These are phyloP conservation scores for Monosporascus cannonballus DNA, from an alignment of 2,329 filamentous ascomycete species.

Conservation along the genomic window DNA sequence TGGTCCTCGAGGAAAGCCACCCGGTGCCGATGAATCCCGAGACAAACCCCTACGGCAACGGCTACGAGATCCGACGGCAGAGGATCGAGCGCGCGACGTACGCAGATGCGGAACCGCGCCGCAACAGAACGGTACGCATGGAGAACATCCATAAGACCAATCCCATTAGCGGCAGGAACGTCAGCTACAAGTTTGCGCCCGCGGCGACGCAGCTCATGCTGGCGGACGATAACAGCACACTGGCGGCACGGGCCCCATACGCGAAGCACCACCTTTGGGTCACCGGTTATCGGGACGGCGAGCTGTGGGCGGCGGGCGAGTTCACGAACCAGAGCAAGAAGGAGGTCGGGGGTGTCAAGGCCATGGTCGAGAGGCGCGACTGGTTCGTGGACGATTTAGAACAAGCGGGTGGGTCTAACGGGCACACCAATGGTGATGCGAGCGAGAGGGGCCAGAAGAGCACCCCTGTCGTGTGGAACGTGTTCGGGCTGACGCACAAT, in stretches of 20 bases:
- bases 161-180: constrained; percentile 38
- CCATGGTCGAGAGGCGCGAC: constrained; percentile 41
- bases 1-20: constrained; percentile 27
- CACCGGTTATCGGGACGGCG: constrained; percentile 42
- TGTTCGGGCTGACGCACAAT: constrained; percentile 43
- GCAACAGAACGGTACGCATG: constrained; percentile 45
- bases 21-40: constrained; percentile 34
- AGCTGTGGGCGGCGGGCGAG: constrained; percentile 45
- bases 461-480: constrained; percentile 46
- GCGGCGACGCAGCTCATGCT: constrained; percentile 40
- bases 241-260: constrained; percentile 37
- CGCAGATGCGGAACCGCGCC: constrained; percentile 46
- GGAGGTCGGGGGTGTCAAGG: constrained; percentile 37
- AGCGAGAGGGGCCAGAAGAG: constrained; percentile 33
- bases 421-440: constrained; percentile 2
- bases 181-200: constrained; percentile 44
- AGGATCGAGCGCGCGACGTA: constrained; percentile 38
- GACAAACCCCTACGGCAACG: constrained; percentile 57
- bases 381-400: constrained; percentile 32
- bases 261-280: constrained; percentile 43
- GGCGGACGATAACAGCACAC: constrained; percentile 37
- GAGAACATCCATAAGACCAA: constrained; percentile 42
- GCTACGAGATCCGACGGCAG: constrained; percentile 48
- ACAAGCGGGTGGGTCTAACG: constrained; percentile 6
- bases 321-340: constrained; percentile 43